Percentiles rank a stretch among this genome's conserved stretches.
phyloP scores from a whole-genome alignment of 495 filamentous ascomycete species.

The Neurospora sp. region DNA sequence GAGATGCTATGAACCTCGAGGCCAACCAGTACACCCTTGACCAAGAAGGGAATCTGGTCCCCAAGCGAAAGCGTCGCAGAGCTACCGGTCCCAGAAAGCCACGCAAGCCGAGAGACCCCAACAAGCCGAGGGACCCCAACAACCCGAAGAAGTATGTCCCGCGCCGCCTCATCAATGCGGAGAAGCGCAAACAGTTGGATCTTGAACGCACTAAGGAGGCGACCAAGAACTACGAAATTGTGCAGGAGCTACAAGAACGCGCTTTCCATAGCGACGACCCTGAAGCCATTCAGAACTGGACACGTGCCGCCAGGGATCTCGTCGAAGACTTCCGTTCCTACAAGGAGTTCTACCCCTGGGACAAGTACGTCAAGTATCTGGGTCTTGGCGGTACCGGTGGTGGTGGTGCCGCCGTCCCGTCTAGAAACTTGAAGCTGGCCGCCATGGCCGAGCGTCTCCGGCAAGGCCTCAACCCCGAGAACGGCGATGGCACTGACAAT shows the following conservation, averaged over 20 bases:
- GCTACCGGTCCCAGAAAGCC: slow-evolving; percentile 8
- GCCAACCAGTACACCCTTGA: slow-evolving; percentile 17
- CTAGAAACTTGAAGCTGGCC: slow-evolving; percentile 50
- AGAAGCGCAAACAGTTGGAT: slow-evolving; percentile 28
- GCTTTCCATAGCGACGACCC: slow-evolving; percentile 39
- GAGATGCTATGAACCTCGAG: slow-evolving; percentile 58
- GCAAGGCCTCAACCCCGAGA: slow-evolving; percentile 35
- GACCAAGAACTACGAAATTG: slow-evolving; percentile 44
- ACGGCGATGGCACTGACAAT: slow-evolving; percentile 12
- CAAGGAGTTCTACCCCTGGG: slow-evolving; percentile 66
- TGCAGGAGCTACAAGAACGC: slow-evolving; percentile 41
- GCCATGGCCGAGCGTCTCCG: slow-evolving; percentile 58
- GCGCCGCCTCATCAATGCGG: slow-evolving; percentile 26
- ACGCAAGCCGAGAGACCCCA: slow-evolving; percentile 10
- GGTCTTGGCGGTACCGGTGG: slow-evolving; percentile 49
- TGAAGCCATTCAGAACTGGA: slow-evolving; percentile 53
- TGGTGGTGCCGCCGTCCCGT: slow-evolving; percentile 32
- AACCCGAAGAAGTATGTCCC: slow-evolving; percentile 22
- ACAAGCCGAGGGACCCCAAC: slow-evolving; percentile 12
- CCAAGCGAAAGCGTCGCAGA: slow-evolving; percentile 7
- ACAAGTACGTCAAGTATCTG: slow-evolving; percentile 58
- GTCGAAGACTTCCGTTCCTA: slow-evolving; percentile 71
- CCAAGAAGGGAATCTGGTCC: slow-evolving; percentile 18
- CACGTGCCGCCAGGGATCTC: slow-evolving; percentile 62
- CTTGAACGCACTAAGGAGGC: slow-evolving; percentile 42